Conservation (phyloP, 2,329 filamentous ascomycete genomes). For the Colletotrichum sp. region DNA sequence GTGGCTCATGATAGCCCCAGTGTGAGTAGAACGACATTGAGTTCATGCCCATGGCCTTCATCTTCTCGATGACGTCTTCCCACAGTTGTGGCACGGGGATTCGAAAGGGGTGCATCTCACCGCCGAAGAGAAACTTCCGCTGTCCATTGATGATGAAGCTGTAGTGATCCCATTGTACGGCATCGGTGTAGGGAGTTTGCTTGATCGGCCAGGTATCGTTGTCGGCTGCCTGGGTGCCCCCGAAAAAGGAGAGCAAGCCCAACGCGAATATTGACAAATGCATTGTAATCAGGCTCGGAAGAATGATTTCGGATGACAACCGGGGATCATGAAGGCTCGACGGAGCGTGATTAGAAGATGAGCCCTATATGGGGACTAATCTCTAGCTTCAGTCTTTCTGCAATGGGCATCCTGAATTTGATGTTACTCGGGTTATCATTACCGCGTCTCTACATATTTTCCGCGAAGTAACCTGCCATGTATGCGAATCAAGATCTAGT, state of each 20-base stretch:
- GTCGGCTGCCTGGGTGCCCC: neutral
- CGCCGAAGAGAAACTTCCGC: neutral
- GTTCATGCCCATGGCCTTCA: neutral
- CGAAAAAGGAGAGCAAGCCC: neutral
- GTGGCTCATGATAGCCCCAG: neutral
- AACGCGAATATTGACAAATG: neutral
- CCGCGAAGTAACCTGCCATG: no score
- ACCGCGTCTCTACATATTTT: neutral
- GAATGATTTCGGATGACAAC: neutral
- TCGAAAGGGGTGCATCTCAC: neutral
- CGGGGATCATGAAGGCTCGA: neutral
- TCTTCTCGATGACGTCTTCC: neutral
- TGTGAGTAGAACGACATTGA: neutral
- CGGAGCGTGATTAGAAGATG: neutral
- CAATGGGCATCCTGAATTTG: neutral
- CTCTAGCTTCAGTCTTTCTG: neutral
- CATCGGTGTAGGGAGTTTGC: neutral
- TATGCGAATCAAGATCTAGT: no score
- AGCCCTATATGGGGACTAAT: neutral
- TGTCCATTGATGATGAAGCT: neutral
- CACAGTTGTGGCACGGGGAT: neutral
- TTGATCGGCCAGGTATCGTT: neutral
- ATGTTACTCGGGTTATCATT: neutral
- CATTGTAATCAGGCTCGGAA: neutral
- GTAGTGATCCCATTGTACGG: neutral